phyloP scores from a whole-genome alignment of 495 filamentous ascomycete species.

The Aspergillus sclerotiicarbonarius region DNA sequence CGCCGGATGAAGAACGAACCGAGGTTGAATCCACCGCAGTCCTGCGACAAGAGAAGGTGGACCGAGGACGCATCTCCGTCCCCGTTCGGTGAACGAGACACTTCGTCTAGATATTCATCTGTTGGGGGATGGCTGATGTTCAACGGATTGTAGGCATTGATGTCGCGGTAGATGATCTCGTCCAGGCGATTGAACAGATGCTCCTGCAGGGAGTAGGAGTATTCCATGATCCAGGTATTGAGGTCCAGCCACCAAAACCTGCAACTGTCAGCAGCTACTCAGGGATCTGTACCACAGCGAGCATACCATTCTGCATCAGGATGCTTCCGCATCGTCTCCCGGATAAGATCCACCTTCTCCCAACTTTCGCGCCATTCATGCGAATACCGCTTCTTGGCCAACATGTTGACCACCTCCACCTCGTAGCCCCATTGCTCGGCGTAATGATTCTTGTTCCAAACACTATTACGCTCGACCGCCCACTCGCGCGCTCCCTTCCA shows the following conservation, averaged over 20 bases:
- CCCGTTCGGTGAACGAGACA: constrained; percentile 66
- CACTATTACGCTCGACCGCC: constrained; percentile 95
- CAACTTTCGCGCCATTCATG: constrained; percentile 99
- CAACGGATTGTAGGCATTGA: constrained; percentile 92
- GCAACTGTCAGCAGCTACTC: constrained; percentile 2
- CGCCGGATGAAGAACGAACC: constrained; percentile 91
- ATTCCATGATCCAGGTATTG: constrained; percentile 98
- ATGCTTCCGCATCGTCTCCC: constrained; percentile 88
- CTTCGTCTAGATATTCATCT: constrained; percentile 69
- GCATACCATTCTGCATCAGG: constrained; percentile 92
- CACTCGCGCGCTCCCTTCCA: constrained; percentile 98
- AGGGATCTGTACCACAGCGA: background rate
- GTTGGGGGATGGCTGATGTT: constrained; percentile 85
- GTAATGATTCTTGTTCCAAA: constrained; percentile 91
- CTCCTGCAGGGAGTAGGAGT: constrained; percentile 80
- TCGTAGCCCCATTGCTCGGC: constrained; percentile 89
- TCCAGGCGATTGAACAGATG: constrained; percentile 84
- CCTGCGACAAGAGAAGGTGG: constrained; percentile 85
- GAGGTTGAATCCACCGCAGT: constrained; percentile 94
- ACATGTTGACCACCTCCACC: constrained; percentile 95
- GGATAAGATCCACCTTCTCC: constrained; percentile 97
- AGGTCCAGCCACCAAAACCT: constrained; percentile 99
- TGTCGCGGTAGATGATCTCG: constrained; percentile 84
- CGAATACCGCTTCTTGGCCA: constrained; percentile 96
- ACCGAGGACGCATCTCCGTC: constrained; percentile 73